Evolutionary conservation across 352 stramenopile species (phyloP).

Genomic region (Phytophthora parvispora): DNA sequence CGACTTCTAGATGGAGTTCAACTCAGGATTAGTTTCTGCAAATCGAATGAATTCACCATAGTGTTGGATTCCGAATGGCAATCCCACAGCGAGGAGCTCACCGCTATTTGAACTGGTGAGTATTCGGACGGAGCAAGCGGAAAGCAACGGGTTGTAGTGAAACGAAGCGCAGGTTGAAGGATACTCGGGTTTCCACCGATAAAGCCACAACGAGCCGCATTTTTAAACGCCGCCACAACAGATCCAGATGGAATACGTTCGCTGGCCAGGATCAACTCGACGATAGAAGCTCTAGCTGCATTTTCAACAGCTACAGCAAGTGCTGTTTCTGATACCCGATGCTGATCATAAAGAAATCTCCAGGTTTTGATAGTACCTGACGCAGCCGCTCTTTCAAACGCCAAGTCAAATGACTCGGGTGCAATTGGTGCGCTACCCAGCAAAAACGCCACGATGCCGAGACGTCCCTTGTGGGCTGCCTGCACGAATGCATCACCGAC

Average conservation of each 20-base stretch:
- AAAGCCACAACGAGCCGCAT: neutral
- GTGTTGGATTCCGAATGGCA: no score
- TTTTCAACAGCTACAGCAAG: neutral
- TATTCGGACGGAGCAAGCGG: slow-evolving; percentile 2
- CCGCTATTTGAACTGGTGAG: no score
- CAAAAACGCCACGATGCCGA: neutral
- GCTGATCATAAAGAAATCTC: neutral
- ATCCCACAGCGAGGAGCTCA: no score
- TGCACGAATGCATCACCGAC: neutral
- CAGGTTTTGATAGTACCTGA: neutral
- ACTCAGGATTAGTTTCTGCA: no score
- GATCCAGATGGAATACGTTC: neutral
- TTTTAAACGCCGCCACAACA: neutral
- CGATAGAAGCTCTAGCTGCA: neutral
- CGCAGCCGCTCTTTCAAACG: neutral
- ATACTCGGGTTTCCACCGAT: neutral
- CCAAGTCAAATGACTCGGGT: neutral
- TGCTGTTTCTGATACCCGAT: neutral
- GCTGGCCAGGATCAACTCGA: neutral
- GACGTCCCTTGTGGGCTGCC: neutral
- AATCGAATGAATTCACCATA: no score
- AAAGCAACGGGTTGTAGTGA: neutral
- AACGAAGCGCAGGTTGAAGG: neutral
- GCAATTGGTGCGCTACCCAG: neutral
- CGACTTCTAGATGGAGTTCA: no score